Evolutionary conservation across 257 asterid genomes (phyloP).

Genomic region (Penstemon newberryi): DNA sequence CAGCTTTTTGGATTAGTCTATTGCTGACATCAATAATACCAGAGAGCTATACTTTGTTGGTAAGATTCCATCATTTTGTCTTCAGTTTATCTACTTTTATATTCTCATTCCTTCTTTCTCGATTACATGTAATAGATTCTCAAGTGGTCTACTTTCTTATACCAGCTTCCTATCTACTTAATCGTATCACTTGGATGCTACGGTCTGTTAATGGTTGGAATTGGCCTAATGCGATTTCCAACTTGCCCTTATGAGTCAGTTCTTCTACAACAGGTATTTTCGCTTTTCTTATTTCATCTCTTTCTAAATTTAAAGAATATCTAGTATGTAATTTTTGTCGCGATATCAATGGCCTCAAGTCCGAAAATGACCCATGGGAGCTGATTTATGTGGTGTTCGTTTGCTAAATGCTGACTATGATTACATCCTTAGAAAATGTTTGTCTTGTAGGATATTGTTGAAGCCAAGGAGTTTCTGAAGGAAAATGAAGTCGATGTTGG

Average conservation of each 20-base stretch:
- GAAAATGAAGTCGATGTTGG: constrained; percentile 65
- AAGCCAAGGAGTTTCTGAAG: constrained; percentile 72
- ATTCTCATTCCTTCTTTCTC: background rate
- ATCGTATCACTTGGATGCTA: constrained; percentile 78
- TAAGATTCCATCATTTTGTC: constrained; percentile 38
- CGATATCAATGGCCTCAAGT: background rate
- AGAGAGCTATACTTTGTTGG: constrained; percentile 72
- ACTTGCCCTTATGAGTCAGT: constrained; percentile 79
- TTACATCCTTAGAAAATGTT: background rate
- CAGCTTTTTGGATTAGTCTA: constrained; percentile 74
- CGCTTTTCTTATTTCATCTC: background rate
- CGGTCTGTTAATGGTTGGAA: constrained; percentile 77
- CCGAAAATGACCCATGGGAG: background rate
- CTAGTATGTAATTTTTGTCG: background rate
- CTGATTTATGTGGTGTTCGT: background rate
- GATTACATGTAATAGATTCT: background rate
- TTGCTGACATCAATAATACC: constrained; percentile 61
- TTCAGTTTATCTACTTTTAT: background rate
- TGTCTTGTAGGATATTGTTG: constrained; percentile 57
- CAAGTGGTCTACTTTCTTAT: background rate
- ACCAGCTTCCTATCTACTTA: constrained; percentile 68
- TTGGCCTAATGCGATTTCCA: constrained; percentile 77
- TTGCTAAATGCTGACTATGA: background rate
- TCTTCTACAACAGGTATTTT: constrained; percentile 62
- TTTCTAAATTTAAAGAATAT: background rate